Evolutionary conservation across 2,329 filamentous ascomycete genomes (phyloP).

Genomic region (Claviceps fusiformis): DNA sequence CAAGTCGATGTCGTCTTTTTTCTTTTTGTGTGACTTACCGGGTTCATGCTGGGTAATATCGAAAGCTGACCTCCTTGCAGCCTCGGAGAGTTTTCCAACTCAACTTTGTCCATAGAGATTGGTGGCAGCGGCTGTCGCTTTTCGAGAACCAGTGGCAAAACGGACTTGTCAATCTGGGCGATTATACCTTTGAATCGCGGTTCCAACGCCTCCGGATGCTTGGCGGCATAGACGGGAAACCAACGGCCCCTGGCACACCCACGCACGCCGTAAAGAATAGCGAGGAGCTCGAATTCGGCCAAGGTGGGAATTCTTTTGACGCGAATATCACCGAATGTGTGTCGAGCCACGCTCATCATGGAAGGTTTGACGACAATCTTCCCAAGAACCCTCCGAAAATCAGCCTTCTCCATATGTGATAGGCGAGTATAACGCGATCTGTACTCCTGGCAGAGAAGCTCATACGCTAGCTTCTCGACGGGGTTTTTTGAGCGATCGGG

Average conservation of each 20-base stretch:
- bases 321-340: background rate
- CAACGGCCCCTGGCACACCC: background rate
- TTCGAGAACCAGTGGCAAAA: background rate
- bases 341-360: background rate
- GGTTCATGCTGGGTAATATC: no score
- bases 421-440: background rate
- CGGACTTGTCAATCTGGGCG: background rate
- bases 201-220: background rate
- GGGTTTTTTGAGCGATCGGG: background rate
- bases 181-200: background rate
- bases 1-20: no score
- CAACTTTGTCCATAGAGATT: background rate
- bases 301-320: background rate
- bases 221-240: background rate
- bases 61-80: background rate
- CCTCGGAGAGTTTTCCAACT: background rate
- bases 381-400: background rate
- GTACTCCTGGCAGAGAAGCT: background rate
- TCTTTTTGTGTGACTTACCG: background rate
- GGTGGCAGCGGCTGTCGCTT: background rate
- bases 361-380: background rate
- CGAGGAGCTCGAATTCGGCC: background rate
- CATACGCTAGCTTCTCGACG: background rate
- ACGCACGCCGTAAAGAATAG: background rate
- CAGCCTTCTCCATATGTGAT: background rate